Base-by-base conservation (phyloP, 805 yeast species). In the Teunomyces atbi region DNA sequence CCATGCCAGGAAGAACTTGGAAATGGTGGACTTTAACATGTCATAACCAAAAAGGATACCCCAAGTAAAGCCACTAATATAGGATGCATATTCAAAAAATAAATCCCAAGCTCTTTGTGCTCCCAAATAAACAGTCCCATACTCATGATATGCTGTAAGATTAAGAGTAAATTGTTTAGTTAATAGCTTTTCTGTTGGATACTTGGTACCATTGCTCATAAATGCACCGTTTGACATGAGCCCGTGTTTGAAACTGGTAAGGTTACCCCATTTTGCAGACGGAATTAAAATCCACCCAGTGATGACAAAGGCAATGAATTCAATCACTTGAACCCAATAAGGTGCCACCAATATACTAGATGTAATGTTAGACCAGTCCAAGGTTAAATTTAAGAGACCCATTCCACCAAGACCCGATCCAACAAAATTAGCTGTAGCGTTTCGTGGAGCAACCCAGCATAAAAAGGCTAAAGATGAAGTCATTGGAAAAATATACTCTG, bases 381-480 rank as follows among this genome's bases (percentile, higher is more conserved):
- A 49, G 4, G 62, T 47, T 26, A 60, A 46, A 42, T 60, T 58
- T 37, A 60, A 54, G 21, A 59, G 43, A 3, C 64, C 64, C 60
- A 58, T 57, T 1, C 64, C 64, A 2, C 62, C 62, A 11, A 60
- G 49, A 0, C 64, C 64, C n/a, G 60, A 57, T 13, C 64, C 64
- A 5, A 60, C 38, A 40, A 60, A 60, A 45, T 59, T 58, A 11
- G 53, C 49, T 3, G 48, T 48, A 13, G 44, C 40, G 41, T 52
- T 58, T 16, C 42, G 41, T 10, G 64, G 64, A 1, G 62, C 61
- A 23, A 57, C 46, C 46, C 57, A 60, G 45, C 64, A 60, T 29
- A 60, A 52, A 13, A 60, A 35, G 5, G 64, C 62, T 18, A 60
- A 51, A 3, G 64, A 60, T 2, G 62, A 58, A 0, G 59, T 48